A percentile compares a stretch with the other conserved stretches of the same genome.
phyloP scores from a whole-genome alignment of 768 basidiomycete species.

The Phylloporus scabripes region DNA sequence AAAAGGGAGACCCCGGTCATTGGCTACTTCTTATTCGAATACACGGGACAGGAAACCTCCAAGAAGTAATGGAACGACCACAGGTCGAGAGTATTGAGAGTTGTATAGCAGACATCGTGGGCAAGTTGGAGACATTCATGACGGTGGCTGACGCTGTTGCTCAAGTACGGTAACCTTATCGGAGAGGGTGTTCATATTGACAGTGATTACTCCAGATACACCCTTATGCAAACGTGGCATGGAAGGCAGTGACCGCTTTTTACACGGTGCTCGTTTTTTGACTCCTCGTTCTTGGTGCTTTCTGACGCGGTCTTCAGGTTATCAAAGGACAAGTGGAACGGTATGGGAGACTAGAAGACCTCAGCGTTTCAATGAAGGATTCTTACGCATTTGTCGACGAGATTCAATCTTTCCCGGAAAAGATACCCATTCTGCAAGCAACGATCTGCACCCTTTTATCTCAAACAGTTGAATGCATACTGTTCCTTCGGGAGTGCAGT shows the following conservation, averaged over 20 bases:
- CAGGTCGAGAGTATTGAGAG: slow-evolving; percentile 4
- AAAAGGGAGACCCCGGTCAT: neutral
- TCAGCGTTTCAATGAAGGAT: slow-evolving; percentile 28
- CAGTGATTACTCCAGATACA: slow-evolving; percentile 12
- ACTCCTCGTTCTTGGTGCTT: neutral
- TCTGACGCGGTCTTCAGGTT: slow-evolving; percentile 19
- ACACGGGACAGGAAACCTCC: slow-evolving; percentile 5
- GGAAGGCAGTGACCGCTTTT: slow-evolving; percentile 24
- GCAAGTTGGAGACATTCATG: slow-evolving; percentile 25
- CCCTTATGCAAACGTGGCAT: slow-evolving; percentile 24
- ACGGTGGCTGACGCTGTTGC: slow-evolving; percentile 16
- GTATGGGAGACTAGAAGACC: slow-evolving; percentile 22
- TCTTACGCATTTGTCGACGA: slow-evolving; percentile 30
- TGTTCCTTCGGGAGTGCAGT: slow-evolving; percentile 34
- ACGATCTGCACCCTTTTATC: slow-evolving; percentile 23
- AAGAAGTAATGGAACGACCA: neutral
- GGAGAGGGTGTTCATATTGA: neutral
- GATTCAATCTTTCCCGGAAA: slow-evolving; percentile 25
- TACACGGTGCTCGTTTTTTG: slow-evolving; percentile 19
- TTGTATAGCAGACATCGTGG: slow-evolving; percentile 20
- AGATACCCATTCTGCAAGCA: slow-evolving; percentile 24
- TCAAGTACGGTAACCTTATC: slow-evolving; percentile 10
- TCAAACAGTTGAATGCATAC: slow-evolving; percentile 34
- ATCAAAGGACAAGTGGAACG: slow-evolving; percentile 26
- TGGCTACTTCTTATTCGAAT: slow-evolving; percentile 24